Base-by-base conservation (phyloP, 352 stramenopile species). In the Globisporangium yorkense region DNA sequence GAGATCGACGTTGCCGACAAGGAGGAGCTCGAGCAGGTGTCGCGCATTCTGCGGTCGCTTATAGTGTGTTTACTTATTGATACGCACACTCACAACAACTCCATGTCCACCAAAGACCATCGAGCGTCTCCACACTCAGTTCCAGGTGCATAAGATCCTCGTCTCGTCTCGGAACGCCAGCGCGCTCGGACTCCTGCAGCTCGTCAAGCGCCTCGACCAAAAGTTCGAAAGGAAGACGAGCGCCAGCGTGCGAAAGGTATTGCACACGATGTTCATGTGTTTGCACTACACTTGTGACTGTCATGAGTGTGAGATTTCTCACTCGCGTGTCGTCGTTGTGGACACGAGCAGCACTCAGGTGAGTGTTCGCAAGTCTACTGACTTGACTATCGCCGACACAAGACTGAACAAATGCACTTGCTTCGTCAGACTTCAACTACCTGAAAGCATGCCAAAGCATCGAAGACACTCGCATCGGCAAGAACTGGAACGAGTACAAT, bases 341-440 rank as follows among this genome's bases (percentile, higher is more conserved):
- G 2, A 4, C 20, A 33, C 10, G 31, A 12, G 6, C 39, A 63
- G 57, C 57, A 63, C n/a, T 57, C 57, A 35, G 57, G 57, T 54
- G 20, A 5, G 31, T 29, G 24, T 18, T 7, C 21, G 21, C 1
- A 2, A 13, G 13, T 18, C 5, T 18, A 4, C 37, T 43, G 2
- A 12, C 13, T 18, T 18, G 12, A 18, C 13, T 18, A 18, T 43
- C 37, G 13, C 37, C 3, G 8, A 6, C 0, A 6, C 24, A 15
- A 15, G 15, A 21, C 5, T 24, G 13, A 47, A 16, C 35, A 29
- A 18, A 1, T 33, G 15, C 21, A 20, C 7, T 46, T 18, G 8
- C n/a, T 45, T 2, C 37, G 31, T 27, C 58, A 95, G 85, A 95
- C 51, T 95, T 92, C 57, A 85, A 65, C 51, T 93, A 84, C 44